phyloP scores from a whole-genome alignment of 495 filamentous ascomycete species.

The Aspergillus homomorphus region DNA sequence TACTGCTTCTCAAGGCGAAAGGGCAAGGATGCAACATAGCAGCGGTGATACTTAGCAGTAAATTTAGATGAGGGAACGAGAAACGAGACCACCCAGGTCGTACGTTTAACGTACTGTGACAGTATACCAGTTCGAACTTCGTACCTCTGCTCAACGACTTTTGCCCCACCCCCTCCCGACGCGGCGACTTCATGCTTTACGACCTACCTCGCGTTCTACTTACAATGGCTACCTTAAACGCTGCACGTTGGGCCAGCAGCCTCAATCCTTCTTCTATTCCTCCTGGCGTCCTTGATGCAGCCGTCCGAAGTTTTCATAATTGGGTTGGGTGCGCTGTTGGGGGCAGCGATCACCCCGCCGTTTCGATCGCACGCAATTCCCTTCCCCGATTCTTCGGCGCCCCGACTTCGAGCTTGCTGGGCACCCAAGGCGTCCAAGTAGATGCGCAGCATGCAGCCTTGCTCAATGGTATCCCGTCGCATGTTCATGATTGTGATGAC shows the following conservation, averaged over 20 bases:
- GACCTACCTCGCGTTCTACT: too few species aligned
- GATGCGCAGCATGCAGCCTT: conserved; percentile 53
- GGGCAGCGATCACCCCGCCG: conserved; percentile 42
- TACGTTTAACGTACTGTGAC: too few species aligned
- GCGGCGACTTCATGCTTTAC: too few species aligned
- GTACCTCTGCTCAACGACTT: too few species aligned
- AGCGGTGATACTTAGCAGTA: neutral
- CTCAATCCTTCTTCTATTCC: neutral
- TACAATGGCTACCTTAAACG: neutral
- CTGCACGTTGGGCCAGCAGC: neutral
- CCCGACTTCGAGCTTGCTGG: conserved; percentile 43
- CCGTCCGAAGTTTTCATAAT: conserved; percentile 43
- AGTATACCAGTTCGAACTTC: too few species aligned
- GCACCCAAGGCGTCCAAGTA: conserved; percentile 26
- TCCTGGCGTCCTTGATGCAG: conserved; percentile 2
- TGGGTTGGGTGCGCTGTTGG: conserved; percentile 52
- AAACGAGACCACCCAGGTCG: too few species aligned
- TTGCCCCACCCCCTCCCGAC: too few species aligned
- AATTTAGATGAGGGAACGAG: too few species aligned
- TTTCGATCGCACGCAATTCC: conserved; percentile 39
- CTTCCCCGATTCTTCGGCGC: conserved; percentile 45
- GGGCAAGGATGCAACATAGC: neutral
- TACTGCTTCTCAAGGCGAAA: neutral
- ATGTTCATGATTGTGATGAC: conserved; percentile 58
- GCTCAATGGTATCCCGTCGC: conserved; percentile 53